Base-by-base conservation (phyloP, 768 basidiomycete genomes). In the Podaxis carcinomalis region DNA sequence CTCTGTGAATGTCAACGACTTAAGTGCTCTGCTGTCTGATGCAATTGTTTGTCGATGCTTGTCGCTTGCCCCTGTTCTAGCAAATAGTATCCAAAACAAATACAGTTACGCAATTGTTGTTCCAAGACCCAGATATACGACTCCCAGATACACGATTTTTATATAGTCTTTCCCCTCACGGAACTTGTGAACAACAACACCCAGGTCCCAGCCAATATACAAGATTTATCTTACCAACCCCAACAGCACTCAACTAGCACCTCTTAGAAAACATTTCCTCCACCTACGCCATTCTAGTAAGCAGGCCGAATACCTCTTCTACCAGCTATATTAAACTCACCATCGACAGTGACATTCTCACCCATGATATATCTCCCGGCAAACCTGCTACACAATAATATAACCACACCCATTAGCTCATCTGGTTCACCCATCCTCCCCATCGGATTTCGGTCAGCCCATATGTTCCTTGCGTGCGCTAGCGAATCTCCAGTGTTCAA, bases 341-440 rank as follows among this genome's bases (percentile, higher is more conserved):
- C 79, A 62, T 80, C 78, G 3, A 80, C 68, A 40, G 74, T 19
- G 39, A 79, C 74, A 68, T 79, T 75, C 1, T 70, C 69, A 3
- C 78, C 80, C 19, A 73, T 81, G 28, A 81, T 76, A 63, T 77
- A 80, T 37, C 72, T 69, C 13, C 79, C 80, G 0, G 75, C 76
- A 11, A 68, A 28, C 13, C 59, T 68, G 64, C 77, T 81, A 50
- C 75, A 77, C 5, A 82, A 67, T 56, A 81, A 64, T 3, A 80
- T 71, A 11, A 78, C 68, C 1, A 66, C 70, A 0, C 79, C 78
- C 1, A 68, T 70, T 57, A 80, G 53, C 65, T 82, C 80, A 11
- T 65, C 68, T 4, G 77, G 71, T 55, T 75, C 68, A 0, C 78
- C 78, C 74, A 80, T 77, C 51, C 79, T 69, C 1, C 78, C 78